Percentiles rank a stretch among this genome's conserved stretches.
Evolutionary conservation across 2,329 filamentous ascomycete species (phyloP).

Genomic region (Triangularia setosa): DNA sequence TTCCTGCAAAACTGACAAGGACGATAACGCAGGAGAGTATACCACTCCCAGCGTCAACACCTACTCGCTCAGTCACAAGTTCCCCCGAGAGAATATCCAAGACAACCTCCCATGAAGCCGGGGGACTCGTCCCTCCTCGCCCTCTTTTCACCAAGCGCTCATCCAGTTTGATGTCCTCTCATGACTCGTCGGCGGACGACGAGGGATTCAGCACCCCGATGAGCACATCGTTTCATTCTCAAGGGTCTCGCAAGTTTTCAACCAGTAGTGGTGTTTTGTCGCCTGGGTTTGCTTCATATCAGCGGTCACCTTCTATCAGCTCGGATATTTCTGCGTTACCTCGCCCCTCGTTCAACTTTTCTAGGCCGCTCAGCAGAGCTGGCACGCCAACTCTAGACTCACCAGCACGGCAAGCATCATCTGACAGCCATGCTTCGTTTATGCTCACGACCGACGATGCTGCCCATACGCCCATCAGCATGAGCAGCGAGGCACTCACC

Average conservation of each 20-base stretch:
- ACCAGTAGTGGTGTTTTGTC: constrained; percentile 59
- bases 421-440: constrained; percentile 64
- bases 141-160: constrained; percentile 48
- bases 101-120: constrained; percentile 47
- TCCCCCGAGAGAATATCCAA: constrained; percentile 45
- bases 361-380: constrained; percentile 76
- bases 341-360: constrained; percentile 87
- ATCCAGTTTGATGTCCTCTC: constrained; percentile 60
- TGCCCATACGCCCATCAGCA: constrained; percentile 66
- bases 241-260: constrained; percentile 73
- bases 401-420: constrained; percentile 60
- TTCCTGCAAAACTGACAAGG: constrained; percentile 7
- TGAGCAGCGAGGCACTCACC: constrained; percentile 63
- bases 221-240: constrained; percentile 54
- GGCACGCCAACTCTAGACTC: constrained; percentile 57
- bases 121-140: constrained; percentile 48
- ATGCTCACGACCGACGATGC: constrained; percentile 57
- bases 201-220: constrained; percentile 55
- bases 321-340: constrained; percentile 75
- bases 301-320: constrained; percentile 77
- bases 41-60: constrained; percentile 34
- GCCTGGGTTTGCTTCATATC: constrained; percentile 57
- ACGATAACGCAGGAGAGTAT: constrained; percentile 16
- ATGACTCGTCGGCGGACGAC: constrained; percentile 65
- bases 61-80: constrained; percentile 31